Percentiles rank a stretch among this genome's conserved stretches.
These are phyloP conservation scores for Vigna mungo DNA, from an alignment of 306 rosid genomes.

Conservation along the genomic window DNA sequence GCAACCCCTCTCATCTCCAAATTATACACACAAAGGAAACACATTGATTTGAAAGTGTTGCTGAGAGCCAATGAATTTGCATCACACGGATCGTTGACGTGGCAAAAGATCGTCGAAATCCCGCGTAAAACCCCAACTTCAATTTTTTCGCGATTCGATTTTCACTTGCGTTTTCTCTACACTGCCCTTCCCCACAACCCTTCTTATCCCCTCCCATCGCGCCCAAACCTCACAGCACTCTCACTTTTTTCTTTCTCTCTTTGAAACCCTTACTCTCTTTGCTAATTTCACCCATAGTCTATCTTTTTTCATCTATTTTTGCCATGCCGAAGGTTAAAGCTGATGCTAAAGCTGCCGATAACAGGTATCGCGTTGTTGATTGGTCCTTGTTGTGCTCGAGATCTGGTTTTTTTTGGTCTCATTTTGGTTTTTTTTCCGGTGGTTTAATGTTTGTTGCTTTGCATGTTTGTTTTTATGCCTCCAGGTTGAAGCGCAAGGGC, in stretches of 20 bases:
- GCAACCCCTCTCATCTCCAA: constrained; percentile 28
- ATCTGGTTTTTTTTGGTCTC: background rate
- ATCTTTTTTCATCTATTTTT: background rate
- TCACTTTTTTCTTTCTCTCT: constrained; percentile 2
- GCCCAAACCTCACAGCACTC: constrained; percentile 38
- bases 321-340: constrained; percentile 75
- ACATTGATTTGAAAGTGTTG: constrained; percentile 36
- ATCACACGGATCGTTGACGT: constrained; percentile 70
- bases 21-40: constrained; percentile 73
- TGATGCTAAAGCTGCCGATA: constrained; percentile 55
- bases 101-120: constrained; percentile 65
- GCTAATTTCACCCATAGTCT: constrained; percentile 40
- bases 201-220: constrained; percentile 55
- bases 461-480: background rate
- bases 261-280: constrained; percentile 10
- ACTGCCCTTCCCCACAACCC: constrained; percentile 46
- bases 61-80: background rate
- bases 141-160: constrained; percentile 49
- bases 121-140: constrained; percentile 90
- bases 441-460: background rate
- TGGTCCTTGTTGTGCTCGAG: background rate
- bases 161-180: constrained; percentile 48
- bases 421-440: background rate
- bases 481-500: constrained; percentile 78
- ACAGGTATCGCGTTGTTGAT: constrained; percentile 37